A percentile compares a stretch with the other conserved stretches of the same genome.
Conservation (phyloP, 208 protist genomes). For the Leishmania tropica region DNA sequence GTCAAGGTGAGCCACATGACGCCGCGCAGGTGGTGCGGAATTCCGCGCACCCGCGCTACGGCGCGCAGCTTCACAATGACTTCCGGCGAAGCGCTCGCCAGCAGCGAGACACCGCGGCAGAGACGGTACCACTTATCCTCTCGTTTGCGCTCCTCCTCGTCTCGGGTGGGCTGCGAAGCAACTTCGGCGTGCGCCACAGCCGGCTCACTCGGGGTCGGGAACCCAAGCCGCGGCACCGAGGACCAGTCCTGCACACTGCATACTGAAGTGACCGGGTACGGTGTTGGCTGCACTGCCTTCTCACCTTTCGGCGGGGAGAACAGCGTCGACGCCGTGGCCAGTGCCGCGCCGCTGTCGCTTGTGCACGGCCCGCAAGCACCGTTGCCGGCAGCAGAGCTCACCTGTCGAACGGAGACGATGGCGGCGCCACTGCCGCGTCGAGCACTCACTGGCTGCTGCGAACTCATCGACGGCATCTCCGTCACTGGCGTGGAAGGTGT, state of each 20-base stretch:
- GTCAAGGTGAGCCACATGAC: conserved; percentile 79
- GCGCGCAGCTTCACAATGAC: conserved; percentile 40
- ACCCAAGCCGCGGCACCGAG: conserved; percentile 50
- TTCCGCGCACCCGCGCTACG: conserved; percentile 34
- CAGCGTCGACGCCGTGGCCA: not conserved
- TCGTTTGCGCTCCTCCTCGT: conserved; percentile 38
- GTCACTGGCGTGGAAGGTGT: not conserved
- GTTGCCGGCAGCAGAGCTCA: not conserved
- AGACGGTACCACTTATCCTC: conserved; percentile 56
- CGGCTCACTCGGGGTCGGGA: conserved; percentile 29
- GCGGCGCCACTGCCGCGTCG: not conserved
- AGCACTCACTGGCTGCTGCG: not conserved
- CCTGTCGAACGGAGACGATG: not conserved
- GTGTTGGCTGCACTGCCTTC: conserved; percentile 18
- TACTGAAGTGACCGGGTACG: conserved; percentile 43
- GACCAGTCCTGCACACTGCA: conserved; percentile 59
- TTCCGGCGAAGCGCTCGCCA: conserved; percentile 42
- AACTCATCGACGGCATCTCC: not conserved
- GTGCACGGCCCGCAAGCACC: not conserved
- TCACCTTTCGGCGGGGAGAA: not conserved
- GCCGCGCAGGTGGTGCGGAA: conserved; percentile 51
- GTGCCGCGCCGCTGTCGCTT: not conserved
- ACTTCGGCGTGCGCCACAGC: conserved; percentile 28
- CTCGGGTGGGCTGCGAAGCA: conserved; percentile 16
- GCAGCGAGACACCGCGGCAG: conserved; percentile 53